Evolutionary conservation across 306 rosid species (phyloP), one percentile per base, ranked within the genome.

Genomic region (Rosa multiflora): DNA sequence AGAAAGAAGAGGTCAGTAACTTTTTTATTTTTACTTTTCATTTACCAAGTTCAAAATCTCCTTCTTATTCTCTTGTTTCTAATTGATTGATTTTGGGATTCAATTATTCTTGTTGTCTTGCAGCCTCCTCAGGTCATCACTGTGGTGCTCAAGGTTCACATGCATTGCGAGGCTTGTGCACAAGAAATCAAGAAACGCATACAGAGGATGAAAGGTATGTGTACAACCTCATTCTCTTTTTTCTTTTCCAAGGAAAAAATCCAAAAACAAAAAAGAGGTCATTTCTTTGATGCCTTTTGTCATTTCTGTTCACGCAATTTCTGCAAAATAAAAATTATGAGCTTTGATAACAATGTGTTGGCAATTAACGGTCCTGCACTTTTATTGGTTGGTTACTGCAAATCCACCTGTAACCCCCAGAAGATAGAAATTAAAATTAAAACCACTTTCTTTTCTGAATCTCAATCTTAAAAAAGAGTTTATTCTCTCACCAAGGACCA

Each of bases 121-220:
- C 91, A 82, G 94, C 85, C 85, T 68, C 85, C 86, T 68, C 87
- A 81, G 86, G 46, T 84, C 17, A 53, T 82, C n/a, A 82, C 78
- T 0, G 97, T 87, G 15, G 82, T 87, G 46, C 87, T 95, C 48
- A 88, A 81, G 82, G 99, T 88, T 49, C 91, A 89, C 91, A 94
- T 94, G 98, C 98, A 95, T 82, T 92, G 97, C 18, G 96, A 95
- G 32, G 97, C 97, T 49, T 95, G 97, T 79, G 89, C 97, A 1
- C 92, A 88, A 69, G 95, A 86, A 86, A 92, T 94, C 80, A 91
- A 88, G 88, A 91, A 88, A 86, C 90, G 95, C 82, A 92, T 94
- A 17, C 86, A 73, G 79, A 92, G 72, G 84, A 89, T 94, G 88
- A 89, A 94, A 78, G 99, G 99, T 91, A 2, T 1, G 68, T 1